These are phyloP conservation scores for Picea sitchensis DNA, from an alignment of 75 land plant species.

Conservation along the genomic window DNA sequence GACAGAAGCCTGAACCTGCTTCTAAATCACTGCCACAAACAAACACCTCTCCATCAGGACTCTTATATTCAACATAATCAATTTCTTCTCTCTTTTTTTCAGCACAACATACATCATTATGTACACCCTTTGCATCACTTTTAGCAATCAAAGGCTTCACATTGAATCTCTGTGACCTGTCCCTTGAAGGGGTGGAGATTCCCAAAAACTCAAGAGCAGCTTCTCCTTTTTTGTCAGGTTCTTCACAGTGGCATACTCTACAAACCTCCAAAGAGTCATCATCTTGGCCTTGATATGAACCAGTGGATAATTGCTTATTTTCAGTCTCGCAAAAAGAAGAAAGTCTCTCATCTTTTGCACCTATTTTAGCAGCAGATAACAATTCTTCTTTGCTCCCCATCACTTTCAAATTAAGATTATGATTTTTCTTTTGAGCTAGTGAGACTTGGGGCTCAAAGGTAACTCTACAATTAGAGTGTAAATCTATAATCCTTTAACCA, in stretches of 20 bases:
- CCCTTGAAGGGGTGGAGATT: slow-evolving; percentile 33
- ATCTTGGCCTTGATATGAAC: slow-evolving; percentile 15
- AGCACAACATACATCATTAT: neutral
- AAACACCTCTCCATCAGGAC: slow-evolving; percentile 66
- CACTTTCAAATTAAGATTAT: slow-evolving; percentile 1
- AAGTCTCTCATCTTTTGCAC: neutral
- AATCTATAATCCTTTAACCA: neutral
- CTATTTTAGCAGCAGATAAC: neutral
- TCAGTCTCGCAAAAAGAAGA: slow-evolving; percentile 6
- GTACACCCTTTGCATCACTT: neutral
- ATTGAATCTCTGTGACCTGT: slow-evolving; percentile 7
- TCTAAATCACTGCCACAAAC: slow-evolving; percentile 55
- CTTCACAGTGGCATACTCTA: slow-evolving; percentile 70
- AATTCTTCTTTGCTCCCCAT: neutral
- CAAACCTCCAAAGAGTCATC: slow-evolving; percentile 32
- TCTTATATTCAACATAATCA: slow-evolving; percentile 36
- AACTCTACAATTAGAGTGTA: neutral
- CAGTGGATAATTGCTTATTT: neutral
- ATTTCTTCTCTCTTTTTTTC: slow-evolving; percentile 5
- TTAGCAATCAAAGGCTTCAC: neutral
- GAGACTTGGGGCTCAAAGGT: too few species aligned
- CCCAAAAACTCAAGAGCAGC: slow-evolving; percentile 53
- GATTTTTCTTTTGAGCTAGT: too few species aligned
- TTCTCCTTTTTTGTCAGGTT: slow-evolving; percentile 62
- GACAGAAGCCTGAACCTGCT: slow-evolving; percentile 23